Percentiles rank a stretch among this genome's conserved stretches.
Conservation (phyloP, 176 grass and related monocot genomes). For the Oryza brachyantha region DNA sequence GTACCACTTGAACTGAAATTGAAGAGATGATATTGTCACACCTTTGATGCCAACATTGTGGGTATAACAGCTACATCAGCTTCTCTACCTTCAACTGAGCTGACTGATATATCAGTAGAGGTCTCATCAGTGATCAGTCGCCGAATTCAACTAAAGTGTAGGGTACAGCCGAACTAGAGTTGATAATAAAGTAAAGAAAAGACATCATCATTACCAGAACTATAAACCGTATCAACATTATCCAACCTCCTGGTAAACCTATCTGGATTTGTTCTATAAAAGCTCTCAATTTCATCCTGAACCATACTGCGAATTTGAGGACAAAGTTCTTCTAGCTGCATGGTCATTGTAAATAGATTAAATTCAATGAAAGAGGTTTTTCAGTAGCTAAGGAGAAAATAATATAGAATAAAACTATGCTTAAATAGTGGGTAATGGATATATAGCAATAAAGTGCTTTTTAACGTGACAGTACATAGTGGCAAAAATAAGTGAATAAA, state of each 20-base stretch:
- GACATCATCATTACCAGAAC: conserved; percentile 25
- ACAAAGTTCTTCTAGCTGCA: conserved; percentile 40
- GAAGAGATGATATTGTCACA: conserved; percentile 19
- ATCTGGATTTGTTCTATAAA: conserved; percentile 2
- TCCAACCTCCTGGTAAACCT: not conserved
- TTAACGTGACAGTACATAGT: not conserved
- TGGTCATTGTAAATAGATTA: conserved; percentile 18
- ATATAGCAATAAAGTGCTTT: not conserved
- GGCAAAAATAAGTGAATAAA: not conserved
- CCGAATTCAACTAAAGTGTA: not conserved
- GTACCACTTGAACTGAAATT: not conserved
- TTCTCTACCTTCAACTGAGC: conserved; percentile 30
- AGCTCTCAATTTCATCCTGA: conserved; percentile 40
- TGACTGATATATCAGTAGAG: conserved; percentile 20
- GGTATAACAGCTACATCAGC: conserved; percentile 17
- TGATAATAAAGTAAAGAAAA: not conserved
- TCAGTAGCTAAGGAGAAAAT: not conserved
- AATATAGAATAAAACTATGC: not conserved
- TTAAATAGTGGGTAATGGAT: not conserved
- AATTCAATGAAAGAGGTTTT: not conserved
- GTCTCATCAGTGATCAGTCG: conserved; percentile 15
- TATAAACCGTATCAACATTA: conserved; percentile 16
- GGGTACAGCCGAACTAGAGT: not conserved
- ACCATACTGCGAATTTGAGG: conserved; percentile 40
- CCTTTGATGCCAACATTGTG: conserved; percentile 29